Evolutionary conservation across 208 protist species (phyloP).

Genomic region (Leishmania aethiopica): DNA sequence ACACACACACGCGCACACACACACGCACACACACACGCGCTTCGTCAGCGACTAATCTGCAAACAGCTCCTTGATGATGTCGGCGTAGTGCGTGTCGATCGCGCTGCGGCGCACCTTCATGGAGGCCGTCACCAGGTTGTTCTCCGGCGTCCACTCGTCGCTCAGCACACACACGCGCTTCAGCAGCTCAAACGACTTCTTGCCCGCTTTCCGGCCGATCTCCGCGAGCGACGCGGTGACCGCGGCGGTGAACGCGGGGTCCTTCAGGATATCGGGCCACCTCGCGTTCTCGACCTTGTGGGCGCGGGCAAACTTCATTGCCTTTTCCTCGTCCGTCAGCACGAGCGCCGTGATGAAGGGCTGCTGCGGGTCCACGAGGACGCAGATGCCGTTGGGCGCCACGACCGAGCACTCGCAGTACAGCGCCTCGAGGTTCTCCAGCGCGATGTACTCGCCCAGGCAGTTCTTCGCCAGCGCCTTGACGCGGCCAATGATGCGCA

Average conservation of each 20-base stretch:
- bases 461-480: constrained; percentile 91
- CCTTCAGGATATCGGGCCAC: constrained; percentile 45
- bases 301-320: constrained; percentile 45
- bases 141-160: constrained; percentile 90
- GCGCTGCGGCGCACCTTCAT: constrained; percentile 71
- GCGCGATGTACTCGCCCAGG: constrained; percentile 90
- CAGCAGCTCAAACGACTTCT: constrained; percentile 75
- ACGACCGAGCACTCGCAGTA: constrained; percentile 61
- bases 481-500: constrained; percentile 80
- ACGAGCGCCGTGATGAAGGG: constrained; percentile 66
- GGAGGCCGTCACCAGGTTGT: constrained; percentile 78
- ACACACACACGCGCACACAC: no score
- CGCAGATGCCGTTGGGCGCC: constrained; percentile 65
- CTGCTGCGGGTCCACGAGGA: constrained; percentile 63
- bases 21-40: not conserved
- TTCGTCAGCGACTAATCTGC: constrained; percentile 15
- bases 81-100: constrained; percentile 69
- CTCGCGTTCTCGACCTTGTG: constrained; percentile 28
- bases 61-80: constrained; percentile 71
- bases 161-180: constrained; percentile 53
- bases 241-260: constrained; percentile 35
- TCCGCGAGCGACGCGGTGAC: constrained; percentile 38
- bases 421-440: constrained; percentile 78
- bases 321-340: constrained; percentile 67
- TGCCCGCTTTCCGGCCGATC: constrained; percentile 45